Conservation (phyloP, 2,329 filamentous ascomycete genomes). For the Sordariomycetes sp. region DNA sequence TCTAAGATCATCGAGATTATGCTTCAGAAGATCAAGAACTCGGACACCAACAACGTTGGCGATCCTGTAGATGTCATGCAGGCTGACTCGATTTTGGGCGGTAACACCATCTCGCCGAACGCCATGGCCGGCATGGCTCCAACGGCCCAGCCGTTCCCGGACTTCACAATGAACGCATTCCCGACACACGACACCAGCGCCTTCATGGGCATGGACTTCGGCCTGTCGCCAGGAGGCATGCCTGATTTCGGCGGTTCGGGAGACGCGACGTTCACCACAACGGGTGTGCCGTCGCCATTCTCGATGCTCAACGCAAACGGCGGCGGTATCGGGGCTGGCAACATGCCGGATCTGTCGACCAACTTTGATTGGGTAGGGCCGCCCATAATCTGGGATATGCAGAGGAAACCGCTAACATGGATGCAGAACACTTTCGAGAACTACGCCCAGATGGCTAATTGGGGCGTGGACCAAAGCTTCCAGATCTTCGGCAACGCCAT, state of each 20-base stretch:
- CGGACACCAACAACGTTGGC: background rate
- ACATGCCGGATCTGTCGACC: conserved; percentile 28
- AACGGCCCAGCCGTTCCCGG: conserved; percentile 13
- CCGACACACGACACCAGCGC: conserved; percentile 26
- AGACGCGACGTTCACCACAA: conserved; percentile 15
- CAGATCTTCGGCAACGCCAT: conserved; percentile 36
- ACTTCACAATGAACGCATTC: conserved; percentile 15
- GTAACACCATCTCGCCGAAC: conserved; percentile 20
- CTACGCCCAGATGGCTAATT: conserved; percentile 43
- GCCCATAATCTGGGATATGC: background rate
- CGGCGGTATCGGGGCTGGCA: conserved; percentile 9
- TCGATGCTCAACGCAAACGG: conserved; percentile 43
- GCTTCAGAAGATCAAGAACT: conserved; percentile 59
- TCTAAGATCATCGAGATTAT: conserved; percentile 74
- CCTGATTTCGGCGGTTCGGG: conserved; percentile 7
- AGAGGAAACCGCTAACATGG: background rate
- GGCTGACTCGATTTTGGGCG: conserved; percentile 19
- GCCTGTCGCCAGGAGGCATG: conserved; percentile 17
- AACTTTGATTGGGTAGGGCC: conserved; percentile 51
- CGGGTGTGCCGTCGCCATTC: conserved; percentile 32
- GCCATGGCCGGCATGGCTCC: conserved; percentile 8
- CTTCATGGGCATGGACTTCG: conserved; percentile 36
- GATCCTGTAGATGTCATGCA: background rate
- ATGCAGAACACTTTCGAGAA: conserved; percentile 45
- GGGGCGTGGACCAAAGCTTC: conserved; percentile 42